These are phyloP conservation scores for Acacia melanoxylon DNA, from an alignment of 306 rosid species.

Conservation along the genomic window DNA sequence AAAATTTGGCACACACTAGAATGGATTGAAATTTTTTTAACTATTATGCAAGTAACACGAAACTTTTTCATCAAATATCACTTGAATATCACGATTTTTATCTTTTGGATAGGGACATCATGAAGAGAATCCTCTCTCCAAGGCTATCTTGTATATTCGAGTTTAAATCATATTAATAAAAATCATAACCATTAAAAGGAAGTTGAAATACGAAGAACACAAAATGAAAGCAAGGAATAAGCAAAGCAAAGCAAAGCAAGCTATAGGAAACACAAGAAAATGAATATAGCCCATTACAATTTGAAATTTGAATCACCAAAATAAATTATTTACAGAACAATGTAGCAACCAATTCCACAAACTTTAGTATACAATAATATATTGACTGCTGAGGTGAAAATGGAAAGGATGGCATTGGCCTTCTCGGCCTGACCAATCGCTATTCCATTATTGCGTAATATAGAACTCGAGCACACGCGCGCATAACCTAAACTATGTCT, in stretches of 20 bases:
- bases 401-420: constrained; percentile 69
- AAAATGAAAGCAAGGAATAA: background rate
- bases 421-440: constrained; percentile 47
- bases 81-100: background rate
- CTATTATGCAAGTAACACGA: background rate
- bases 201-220: background rate
- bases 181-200: background rate
- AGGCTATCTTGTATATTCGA: background rate
- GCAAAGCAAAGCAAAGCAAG: background rate
- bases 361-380: constrained; percentile 30
- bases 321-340: constrained; percentile 30
- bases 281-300: constrained; percentile 26
- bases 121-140: background rate
- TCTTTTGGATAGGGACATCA: background rate
- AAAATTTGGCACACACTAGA: background rate
- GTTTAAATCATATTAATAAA: background rate
- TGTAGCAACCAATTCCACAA: constrained; percentile 6
- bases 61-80: background rate
- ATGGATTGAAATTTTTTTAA: background rate
- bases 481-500: constrained; percentile 40
- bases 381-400: constrained; percentile 23
- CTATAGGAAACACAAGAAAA: background rate
- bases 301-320: constrained; percentile 28
- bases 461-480: background rate
- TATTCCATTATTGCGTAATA: constrained; percentile 45